phyloP scores from a whole-genome alignment of 2,329 filamentous ascomycete species.

The Penicillium sp. region DNA sequence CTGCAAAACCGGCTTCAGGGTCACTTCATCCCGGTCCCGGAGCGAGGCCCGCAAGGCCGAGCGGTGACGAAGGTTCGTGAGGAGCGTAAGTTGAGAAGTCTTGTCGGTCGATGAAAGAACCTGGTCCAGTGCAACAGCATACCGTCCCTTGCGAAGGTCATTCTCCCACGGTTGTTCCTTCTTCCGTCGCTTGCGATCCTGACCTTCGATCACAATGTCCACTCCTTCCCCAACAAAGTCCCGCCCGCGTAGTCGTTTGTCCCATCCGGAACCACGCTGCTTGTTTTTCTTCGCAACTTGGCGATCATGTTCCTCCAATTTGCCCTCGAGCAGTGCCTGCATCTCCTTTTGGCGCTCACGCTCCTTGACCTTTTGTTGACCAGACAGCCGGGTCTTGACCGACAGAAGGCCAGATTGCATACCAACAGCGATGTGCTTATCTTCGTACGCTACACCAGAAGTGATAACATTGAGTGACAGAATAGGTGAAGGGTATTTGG shows the following conservation, averaged over 20 bases:
- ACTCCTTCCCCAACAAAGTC: constrained; percentile 83
- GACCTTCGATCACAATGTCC: constrained; percentile 82
- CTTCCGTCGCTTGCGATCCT: constrained; percentile 64
- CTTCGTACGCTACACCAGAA: constrained; percentile 69
- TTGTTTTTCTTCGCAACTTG: constrained; percentile 71
- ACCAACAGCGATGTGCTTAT: constrained; percentile 92
- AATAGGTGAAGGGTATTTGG: constrained; percentile 91
- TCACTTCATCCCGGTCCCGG: constrained; percentile 76
- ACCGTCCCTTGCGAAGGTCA: constrained; percentile 77
- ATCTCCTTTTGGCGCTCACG: constrained; percentile 81
- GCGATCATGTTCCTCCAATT: constrained; percentile 76
- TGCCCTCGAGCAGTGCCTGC: constrained; percentile 77
- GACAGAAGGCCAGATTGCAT: constrained; percentile 94
- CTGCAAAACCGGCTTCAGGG: constrained; percentile 78
- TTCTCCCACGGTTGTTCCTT: constrained; percentile 78
- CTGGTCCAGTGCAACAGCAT: constrained; percentile 75
- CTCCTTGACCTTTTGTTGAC: constrained; percentile 76
- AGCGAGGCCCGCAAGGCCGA: constrained; percentile 82
- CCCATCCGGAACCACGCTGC: constrained; percentile 62
- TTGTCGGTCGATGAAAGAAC: constrained; percentile 68
- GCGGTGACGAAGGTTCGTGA: constrained; percentile 85
- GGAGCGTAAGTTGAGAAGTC: constrained; percentile 71
- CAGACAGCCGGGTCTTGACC: constrained; percentile 84
- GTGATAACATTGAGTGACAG: constrained; percentile 79
- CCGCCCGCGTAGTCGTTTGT: constrained; percentile 68